Evolutionary conservation across 352 stramenopile species (phyloP).

Genomic region (Phytophthora agathidicida): DNA sequence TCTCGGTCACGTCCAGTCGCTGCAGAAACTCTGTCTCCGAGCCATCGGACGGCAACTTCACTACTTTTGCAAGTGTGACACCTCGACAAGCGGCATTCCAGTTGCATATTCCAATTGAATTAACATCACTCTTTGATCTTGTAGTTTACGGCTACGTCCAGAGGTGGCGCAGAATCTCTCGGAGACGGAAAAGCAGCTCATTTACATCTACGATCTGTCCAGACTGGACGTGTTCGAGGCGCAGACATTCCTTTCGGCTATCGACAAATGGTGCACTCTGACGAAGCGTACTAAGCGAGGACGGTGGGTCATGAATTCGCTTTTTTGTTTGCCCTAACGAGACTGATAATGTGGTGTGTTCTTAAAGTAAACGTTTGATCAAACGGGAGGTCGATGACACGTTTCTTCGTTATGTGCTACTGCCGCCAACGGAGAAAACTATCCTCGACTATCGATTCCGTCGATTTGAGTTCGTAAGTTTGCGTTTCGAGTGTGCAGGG

Average conservation of each 20-base stretch:
- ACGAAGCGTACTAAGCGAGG: conserved; percentile 8
- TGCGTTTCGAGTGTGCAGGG: background rate
- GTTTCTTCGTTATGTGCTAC: conserved; percentile 21
- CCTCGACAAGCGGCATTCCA: too few relatives aligned
- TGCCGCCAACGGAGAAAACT: background rate
- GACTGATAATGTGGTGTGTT: background rate
- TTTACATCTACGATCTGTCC: conserved; percentile 36
- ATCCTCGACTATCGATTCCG: background rate
- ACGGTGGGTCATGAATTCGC: background rate
- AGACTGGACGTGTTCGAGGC: conserved; percentile 36
- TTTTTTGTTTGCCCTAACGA: background rate
- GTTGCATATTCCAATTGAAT: too few relatives aligned
- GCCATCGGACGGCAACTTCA: too few relatives aligned
- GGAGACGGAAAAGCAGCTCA: conserved; percentile 23
- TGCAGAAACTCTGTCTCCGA: conserved; percentile 41
- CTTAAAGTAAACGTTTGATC: background rate
- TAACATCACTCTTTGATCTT: too few relatives aligned
- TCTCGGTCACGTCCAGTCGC: conserved; percentile 15
- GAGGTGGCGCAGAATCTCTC: conserved; percentile 13
- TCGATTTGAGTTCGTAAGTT: conserved; percentile 14
- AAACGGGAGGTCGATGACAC: conserved; percentile 12
- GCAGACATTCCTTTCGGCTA: conserved; percentile 25
- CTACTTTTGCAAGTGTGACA: too few relatives aligned
- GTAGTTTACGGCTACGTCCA: conserved; percentile 13
- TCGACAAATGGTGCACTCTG: conserved; percentile 17